Evolutionary conservation across 2,329 filamentous ascomycete species (phyloP), one percentile per base, ranked within the genome.

Genomic region (Aspergillaceae sp.): DNA sequence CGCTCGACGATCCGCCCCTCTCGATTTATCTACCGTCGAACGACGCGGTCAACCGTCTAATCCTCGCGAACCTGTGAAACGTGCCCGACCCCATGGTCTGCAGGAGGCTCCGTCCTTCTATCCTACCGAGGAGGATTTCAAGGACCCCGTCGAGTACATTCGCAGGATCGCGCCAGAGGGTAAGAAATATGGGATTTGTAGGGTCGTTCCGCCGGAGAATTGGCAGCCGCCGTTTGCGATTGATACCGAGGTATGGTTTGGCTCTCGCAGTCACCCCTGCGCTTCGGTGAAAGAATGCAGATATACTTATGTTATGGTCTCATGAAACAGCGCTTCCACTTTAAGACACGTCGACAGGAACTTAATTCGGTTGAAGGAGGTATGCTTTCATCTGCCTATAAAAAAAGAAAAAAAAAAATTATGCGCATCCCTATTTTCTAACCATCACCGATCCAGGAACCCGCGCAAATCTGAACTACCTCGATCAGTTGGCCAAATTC

Each of bases 351-450:
- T 63, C 89, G 94, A 65, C 92, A 98, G 67, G 91, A 97, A 68
- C 75, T 98, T 51, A 98, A 98, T 68, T 94, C 90, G 10, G 88
- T 97, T 42, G 92, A 98, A 84, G 92, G 92, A 76, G 92, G 89
- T 94, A 79, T 63, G 66, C 50, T 51, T 56, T 50, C 57, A 55
- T 19, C 19, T 19, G 19, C 19, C 19, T 19, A 19, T 19, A 19
- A 19, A 19, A 19, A 19, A 19, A 19, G 2, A 2, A 1, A 19
- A 19, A 19, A 2, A 19, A 19, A 19, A 19, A 19, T 19, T 2
- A 47, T 55, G 19, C 19, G 19, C 19, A 19, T 19, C 19, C 19
- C 19, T 19, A 19, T 19, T 19, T 19, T 62, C 58, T 77, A 56
- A 77, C 63, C 49, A 55, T 19, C 19, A 2, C 19, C 19, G 48